Evolutionary conservation across 352 stramenopile genomes (phyloP).

Genomic region (Phytophthora pluvialis): DNA sequence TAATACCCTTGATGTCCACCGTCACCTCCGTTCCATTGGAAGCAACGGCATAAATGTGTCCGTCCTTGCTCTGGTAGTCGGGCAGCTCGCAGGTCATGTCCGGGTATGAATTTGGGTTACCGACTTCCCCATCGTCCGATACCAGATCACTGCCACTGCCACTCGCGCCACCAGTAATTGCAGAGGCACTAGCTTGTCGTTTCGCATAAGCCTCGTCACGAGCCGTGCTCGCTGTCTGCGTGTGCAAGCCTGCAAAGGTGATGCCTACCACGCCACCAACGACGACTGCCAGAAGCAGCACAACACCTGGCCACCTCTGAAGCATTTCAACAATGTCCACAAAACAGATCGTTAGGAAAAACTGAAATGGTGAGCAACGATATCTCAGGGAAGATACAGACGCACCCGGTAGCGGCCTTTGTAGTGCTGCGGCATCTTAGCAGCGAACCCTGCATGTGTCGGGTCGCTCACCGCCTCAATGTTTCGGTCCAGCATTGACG

Average conservation of each 20-base stretch:
- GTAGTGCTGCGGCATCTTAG: conserved; percentile 33
- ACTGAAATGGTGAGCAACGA: neutral
- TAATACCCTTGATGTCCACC: conserved; percentile 70
- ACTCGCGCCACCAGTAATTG: conserved; percentile 24
- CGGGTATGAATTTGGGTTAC: conserved; percentile 77
- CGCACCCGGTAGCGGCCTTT: conserved; percentile 40
- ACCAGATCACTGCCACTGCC: conserved; percentile 42
- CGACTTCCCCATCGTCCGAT: conserved; percentile 37
- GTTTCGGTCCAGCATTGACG: conserved; percentile 37
- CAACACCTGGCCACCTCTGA: conserved; percentile 51
- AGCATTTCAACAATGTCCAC: neutral
- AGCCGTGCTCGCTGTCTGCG: conserved; percentile 23
- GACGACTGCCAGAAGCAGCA: conserved; percentile 45
- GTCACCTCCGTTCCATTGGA: conserved; percentile 54
- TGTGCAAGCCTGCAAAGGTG: conserved; percentile 34
- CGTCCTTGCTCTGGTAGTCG: conserved; percentile 70
- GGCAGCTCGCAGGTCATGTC: conserved; percentile 58
- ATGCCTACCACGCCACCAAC: conserved; percentile 35
- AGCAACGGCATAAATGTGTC: conserved; percentile 54
- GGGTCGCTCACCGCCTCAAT: conserved; percentile 38
- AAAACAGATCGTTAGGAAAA: conserved; percentile 2
- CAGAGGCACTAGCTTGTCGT: conserved; percentile 20
- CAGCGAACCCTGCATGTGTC: conserved; percentile 9
- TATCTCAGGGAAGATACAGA: neutral
- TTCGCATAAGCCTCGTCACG: conserved; percentile 35